phyloP scores from a whole-genome alignment of 192 early-diverging fungal genomes.

The Rhizoclosmatium sp. region DNA sequence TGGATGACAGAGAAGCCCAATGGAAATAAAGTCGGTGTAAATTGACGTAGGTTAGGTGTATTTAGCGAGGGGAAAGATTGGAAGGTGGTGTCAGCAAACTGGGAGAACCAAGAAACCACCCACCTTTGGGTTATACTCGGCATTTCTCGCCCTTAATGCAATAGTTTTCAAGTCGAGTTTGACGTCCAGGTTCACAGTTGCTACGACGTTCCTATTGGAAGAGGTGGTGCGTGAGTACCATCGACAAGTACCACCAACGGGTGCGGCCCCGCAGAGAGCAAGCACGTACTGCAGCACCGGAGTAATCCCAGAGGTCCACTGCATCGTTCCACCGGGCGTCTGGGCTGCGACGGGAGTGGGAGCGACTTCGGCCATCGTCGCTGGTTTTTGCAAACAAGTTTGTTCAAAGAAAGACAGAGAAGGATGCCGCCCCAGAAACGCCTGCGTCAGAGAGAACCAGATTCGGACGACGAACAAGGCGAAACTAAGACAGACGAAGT shows the following conservation, averaged over 20 bases:
- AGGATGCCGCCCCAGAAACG: background rate
- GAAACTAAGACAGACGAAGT: background rate
- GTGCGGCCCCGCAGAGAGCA: too few relatives aligned
- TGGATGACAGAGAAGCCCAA: slow-evolving; percentile 39
- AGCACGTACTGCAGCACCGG: slow-evolving; percentile 32
- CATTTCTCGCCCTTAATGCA: slow-evolving; percentile 98
- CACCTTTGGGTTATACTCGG: slow-evolving; percentile 99
- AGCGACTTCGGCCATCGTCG: background rate
- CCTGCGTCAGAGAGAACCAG: background rate
- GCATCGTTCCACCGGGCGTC: slow-evolving; percentile 22
- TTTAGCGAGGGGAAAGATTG: slow-evolving; percentile 10
- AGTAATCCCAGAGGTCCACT: slow-evolving; percentile 29
- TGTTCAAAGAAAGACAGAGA: slow-evolving; percentile 6
- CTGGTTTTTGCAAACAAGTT: background rate
- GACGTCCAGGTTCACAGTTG: slow-evolving; percentile 98
- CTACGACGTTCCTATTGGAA: slow-evolving; percentile 89
- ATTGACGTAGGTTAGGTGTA: slow-evolving; percentile 1
- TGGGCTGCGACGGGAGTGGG: slow-evolving; percentile 27
- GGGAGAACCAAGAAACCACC: slow-evolving; percentile 10
- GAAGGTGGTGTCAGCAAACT: slow-evolving; percentile 30
- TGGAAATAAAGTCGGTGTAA: background rate
- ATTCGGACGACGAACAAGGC: background rate
- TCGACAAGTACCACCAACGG: too few relatives aligned
- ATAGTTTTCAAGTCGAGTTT: slow-evolving; percentile 98
- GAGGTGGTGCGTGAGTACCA: background rate